phyloP scores from a whole-genome alignment of 1,284 basidiomycete species.

The Rhodofomes roseus region DNA sequence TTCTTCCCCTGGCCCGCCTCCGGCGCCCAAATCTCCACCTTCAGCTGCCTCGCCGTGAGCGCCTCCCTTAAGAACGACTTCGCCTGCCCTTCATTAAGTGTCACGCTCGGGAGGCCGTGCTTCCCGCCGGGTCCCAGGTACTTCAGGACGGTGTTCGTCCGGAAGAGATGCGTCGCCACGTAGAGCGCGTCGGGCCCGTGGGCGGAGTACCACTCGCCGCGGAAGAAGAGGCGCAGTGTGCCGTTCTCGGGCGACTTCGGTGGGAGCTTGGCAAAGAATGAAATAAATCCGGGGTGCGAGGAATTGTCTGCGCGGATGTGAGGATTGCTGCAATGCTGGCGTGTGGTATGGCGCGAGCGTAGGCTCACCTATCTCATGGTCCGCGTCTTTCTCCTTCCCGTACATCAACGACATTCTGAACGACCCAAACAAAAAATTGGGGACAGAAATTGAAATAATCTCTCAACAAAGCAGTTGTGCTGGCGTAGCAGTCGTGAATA shows the following conservation, averaged over 20 bases:
- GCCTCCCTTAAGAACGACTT: conserved; percentile 88
- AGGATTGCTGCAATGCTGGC: conserved; percentile 1
- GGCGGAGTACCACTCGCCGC: conserved; percentile 83
- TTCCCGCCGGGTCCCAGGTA: conserved; percentile 67
- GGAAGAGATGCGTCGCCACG: conserved; percentile 84
- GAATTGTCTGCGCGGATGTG: conserved; percentile 39
- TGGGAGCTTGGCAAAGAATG: conserved; percentile 69
- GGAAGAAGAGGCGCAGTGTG: conserved; percentile 82
- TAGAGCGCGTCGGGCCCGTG: conserved; percentile 89
- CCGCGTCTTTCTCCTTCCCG: conserved; percentile 63
- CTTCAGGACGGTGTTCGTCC: conserved; percentile 84
- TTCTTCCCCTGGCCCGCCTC: conserved; percentile 76
- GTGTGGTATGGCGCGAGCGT: background rate
- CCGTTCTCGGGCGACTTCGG: conserved; percentile 64
- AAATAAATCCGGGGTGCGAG: conserved; percentile 67
- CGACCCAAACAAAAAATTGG: background rate
- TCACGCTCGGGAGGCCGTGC: conserved; percentile 72
- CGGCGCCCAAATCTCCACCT: conserved; percentile 89
- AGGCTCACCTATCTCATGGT: conserved; percentile 27
- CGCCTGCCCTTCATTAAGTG: conserved; percentile 78
- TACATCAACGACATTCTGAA: conserved; percentile 61
- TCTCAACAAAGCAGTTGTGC: too few relatives aligned
- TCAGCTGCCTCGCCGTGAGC: conserved; percentile 85
- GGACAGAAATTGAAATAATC: too few relatives aligned
- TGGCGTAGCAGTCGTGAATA: too few relatives aligned